Evolutionary conservation across 2,329 filamentous ascomycete species (phyloP), one percentile per base, ranked within the genome.

Genomic region (Colletotrichum higginsianum): DNA sequence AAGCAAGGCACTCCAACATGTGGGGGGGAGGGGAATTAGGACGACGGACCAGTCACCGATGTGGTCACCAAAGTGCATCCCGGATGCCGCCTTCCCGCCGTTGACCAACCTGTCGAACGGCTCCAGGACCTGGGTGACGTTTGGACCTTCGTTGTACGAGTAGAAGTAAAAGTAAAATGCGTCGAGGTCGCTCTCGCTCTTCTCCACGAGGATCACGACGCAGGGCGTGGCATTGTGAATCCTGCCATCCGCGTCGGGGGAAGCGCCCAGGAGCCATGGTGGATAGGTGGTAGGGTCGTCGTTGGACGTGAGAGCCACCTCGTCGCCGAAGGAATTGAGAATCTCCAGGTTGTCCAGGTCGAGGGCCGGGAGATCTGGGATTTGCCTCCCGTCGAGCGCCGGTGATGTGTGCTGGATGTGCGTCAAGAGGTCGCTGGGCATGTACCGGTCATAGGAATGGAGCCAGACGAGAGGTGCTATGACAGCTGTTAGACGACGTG

Each of bases 131-230:
- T 80, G 80, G 0, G 77, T 80, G 63, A 80, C 75, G 21, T 80
- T 80, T 0, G 78, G 74, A 0, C 79, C 79, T 38, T 78, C 76
- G 1, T 81, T 78, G 30, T 77, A 81, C 0, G 79, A 80, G 60
- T 81, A 81, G 18, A 81, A 81, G 30, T 81, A 81, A 49, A 81
- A 81, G 66, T 78, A 81, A 12, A 81, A 81, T 0, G 78, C 79
- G 42, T 80, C 80, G 1, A 80, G 9, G 7, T 80, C 77, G 1
- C 73, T 38, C 7, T 75, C 49, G 42, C 64, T 72, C 64, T 77
- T 78, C 16, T 79, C 76, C 0, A 81, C 78, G 11, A 81, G 46
- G 23, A 81, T 75, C 2, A 81, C 78, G 1, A 78, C 78, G 47
- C 78, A 79, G 0, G 79, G 74, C 3, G 79, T 79, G 1, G 79